Base-by-base conservation (phyloP, 345 rosid genomes). In the Arabis alpina region DNA sequence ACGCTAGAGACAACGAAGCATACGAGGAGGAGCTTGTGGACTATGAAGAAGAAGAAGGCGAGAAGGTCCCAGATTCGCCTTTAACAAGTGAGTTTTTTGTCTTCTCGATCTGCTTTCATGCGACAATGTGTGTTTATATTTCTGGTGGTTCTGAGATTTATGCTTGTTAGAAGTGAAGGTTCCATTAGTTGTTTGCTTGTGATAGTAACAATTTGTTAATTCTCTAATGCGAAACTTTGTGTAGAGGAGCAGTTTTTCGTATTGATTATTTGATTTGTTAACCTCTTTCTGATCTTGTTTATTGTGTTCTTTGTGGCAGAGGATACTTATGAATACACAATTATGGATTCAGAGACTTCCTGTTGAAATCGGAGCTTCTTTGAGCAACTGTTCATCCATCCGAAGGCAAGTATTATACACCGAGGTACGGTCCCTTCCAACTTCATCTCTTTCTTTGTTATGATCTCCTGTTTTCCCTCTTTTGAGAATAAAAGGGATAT, bases 341-440 rank as follows among this genome's bases (percentile, higher is more conserved):
- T 78, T 94, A 98, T 3, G 98, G 99, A 76, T 94, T 94, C 87
- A 94, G 98, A 82, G 99, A 94, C 88, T 94, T 94, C 82, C 97
- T 94, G 50, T 77, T 94, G 79, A 94, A 94, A 79, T 98, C 99
- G 43, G 98, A 94, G 88, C 97, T 94, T 70, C 98, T 94, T 54
- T 83, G 98, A 19, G 91, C 99, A 6, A 94, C 91, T 50, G 98
- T 91, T 37, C 99, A 91, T 80, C 99, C 99, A 23, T 94, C 99
- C 0, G 98, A 94, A 94, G 99, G 99, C 83, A 83, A 79, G 34
- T 41, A 13, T 7, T 19, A 19, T 19, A 19, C 23, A 19, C 23
- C 23, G 23, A 19, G 23, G 23, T 19, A 19, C 23, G 23, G 23
- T 19, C 23, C 23, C 23, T 19, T 19, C 23, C 23, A 19, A 19